A percentile compares a stretch with the other conserved stretches of the same genome.
Conservation (phyloP, 129 eudicot genomes). For the Rutidosis leptorrhynchoides region DNA sequence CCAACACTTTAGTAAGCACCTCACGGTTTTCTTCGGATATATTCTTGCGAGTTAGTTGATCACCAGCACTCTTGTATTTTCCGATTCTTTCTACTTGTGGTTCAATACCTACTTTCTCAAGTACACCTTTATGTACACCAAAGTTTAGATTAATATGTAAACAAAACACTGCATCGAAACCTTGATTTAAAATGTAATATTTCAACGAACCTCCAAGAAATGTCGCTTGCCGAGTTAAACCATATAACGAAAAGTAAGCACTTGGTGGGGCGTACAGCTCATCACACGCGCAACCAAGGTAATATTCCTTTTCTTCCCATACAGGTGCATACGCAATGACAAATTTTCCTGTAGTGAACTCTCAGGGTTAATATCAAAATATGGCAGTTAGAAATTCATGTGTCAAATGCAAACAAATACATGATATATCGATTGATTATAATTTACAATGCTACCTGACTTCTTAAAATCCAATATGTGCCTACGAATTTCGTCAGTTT, state of each 20-base stretch:
- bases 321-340: conserved; percentile 62
- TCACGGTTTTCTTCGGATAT: conserved; percentile 81
- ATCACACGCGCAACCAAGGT: conserved; percentile 76
- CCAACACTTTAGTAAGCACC: conserved; percentile 77
- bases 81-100: conserved; percentile 87
- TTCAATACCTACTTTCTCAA: conserved; percentile 80
- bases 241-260: conserved; percentile 71
- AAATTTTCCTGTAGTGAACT: conserved; percentile 55
- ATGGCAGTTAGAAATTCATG: neutral
- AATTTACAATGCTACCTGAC: conserved; percentile 51
- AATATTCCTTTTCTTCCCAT: conserved; percentile 75
- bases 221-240: conserved; percentile 56
- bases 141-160: conserved; percentile 6
- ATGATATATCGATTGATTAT: neutral
- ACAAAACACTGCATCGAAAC: neutral
- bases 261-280: conserved; percentile 90
- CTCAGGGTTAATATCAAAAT: neutral
- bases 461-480: conserved; percentile 82
- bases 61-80: conserved; percentile 90
- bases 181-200: neutral
- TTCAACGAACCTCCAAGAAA: conserved; percentile 65
- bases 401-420: neutral
- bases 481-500: conserved; percentile 77
- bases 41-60: conserved; percentile 63
- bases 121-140: conserved; percentile 51